phyloP scores from a whole-genome alignment of 345 rosid species.

The Eucalyptus cloeziana region DNA sequence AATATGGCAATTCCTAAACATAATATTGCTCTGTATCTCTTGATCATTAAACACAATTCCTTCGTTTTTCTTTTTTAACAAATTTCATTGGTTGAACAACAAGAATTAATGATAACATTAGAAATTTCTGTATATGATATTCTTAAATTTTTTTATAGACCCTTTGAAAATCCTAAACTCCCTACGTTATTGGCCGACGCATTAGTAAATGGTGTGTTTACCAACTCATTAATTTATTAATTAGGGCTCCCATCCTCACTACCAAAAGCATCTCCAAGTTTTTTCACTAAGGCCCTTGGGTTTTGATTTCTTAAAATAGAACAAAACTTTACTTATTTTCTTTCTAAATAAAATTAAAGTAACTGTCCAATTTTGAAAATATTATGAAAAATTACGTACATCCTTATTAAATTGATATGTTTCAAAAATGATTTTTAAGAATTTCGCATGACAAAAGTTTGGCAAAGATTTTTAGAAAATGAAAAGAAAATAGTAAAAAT shows the following conservation, averaged over 20 bases:
- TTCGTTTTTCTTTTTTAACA: no score
- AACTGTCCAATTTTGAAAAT: not conserved
- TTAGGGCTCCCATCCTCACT: not conserved
- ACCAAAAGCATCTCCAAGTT: not conserved
- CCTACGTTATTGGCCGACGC: not conserved
- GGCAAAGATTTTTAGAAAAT: no score
- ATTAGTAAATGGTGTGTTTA: no score
- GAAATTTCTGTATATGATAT: not conserved
- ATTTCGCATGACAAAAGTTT: no score
- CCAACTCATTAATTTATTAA: no score
- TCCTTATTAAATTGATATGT: not conserved
- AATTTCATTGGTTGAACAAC: no score
- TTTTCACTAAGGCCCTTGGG: not conserved
- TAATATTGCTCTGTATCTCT: no score
- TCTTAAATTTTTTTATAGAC: not conserved
- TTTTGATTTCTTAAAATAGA: not conserved
- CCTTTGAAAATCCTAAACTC: not conserved
- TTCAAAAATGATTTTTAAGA: not conserved
- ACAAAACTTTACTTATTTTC: conserved; percentile 1
- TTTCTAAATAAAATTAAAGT: no score
- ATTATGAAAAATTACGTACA: no score
- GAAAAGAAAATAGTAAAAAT: not conserved
- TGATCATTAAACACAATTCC: no score
- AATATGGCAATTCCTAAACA: no score
- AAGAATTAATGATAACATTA: no score